Evolutionary conservation across 306 rosid species (phyloP).

Genomic region (Psophocarpus tetragonolobus): DNA sequence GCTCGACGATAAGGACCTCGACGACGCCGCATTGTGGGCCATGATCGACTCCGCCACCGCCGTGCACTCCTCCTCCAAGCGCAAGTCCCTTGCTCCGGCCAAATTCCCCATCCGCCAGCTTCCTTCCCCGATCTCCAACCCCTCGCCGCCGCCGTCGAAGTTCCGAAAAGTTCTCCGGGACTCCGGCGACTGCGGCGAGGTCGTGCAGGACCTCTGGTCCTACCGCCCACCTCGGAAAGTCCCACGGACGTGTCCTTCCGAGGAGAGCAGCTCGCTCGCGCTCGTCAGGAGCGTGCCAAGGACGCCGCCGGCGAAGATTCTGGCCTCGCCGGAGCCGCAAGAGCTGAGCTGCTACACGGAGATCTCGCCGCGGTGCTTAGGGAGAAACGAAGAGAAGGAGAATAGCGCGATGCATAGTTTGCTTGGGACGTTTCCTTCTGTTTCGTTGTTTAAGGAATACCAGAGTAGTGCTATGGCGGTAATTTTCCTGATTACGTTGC

Average conservation of each 20-base stretch:
- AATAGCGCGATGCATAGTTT: conserved; percentile 53
- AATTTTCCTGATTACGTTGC: neutral
- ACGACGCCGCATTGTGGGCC: conserved; percentile 91
- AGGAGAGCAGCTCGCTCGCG: conserved; percentile 60
- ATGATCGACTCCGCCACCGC: conserved; percentile 87
- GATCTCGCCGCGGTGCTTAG: conserved; percentile 42
- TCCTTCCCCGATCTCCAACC: conserved; percentile 44
- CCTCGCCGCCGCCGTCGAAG: conserved; percentile 47
- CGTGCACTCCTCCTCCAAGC: conserved; percentile 56
- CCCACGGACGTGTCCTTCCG: conserved; percentile 45
- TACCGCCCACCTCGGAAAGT: conserved; percentile 73
- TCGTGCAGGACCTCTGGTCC: conserved; percentile 64
- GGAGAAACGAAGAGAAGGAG: conserved; percentile 43
- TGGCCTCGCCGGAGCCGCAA: conserved; percentile 52
- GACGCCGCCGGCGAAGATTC: conserved; percentile 44
- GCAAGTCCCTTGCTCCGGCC: conserved; percentile 45
- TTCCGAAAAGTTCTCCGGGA: conserved; percentile 32
- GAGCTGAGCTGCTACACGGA: conserved; percentile 50
- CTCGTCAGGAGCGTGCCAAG: conserved; percentile 53
- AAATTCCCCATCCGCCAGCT: conserved; percentile 37
- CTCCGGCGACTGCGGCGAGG: conserved; percentile 47
- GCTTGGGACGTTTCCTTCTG: conserved; percentile 79
- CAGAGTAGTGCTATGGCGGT: conserved; percentile 98
- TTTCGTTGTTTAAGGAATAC: conserved; percentile 86
- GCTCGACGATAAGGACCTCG: conserved; percentile 80